phyloP scores from a whole-genome alignment of 306 rosid species.

The Luffa aegyptiaca region DNA sequence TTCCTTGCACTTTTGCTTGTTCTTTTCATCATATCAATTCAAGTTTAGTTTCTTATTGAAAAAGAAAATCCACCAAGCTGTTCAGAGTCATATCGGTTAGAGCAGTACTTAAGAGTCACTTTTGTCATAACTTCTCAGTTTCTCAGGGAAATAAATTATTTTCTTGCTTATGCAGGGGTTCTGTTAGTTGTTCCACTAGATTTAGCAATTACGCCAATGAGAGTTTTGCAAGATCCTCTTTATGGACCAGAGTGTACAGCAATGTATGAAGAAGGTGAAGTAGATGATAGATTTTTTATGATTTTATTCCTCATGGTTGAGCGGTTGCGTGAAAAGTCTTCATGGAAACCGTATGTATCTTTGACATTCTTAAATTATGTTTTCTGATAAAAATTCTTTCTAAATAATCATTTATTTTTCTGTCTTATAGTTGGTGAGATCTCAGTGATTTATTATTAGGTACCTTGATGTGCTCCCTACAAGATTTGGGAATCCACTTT shows the following conservation, averaged over 20 bases:
- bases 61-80: not conserved
- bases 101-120: not conserved
- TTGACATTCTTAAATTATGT: constrained; percentile 9
- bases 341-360: constrained; percentile 90
- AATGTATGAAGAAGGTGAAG: constrained; percentile 87
- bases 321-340: constrained; percentile 64
- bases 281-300: constrained; percentile 83
- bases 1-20: not conserved
- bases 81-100: not conserved
- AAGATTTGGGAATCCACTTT: constrained; percentile 73
- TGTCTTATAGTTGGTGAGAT: constrained; percentile 12
- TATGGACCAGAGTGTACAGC: constrained; percentile 81
- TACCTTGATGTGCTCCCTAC: constrained; percentile 89
- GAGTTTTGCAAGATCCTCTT: constrained; percentile 90
- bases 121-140: not conserved
- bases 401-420: not conserved
- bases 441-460: constrained; percentile 39
- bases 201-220: constrained; percentile 93
- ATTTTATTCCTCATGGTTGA: constrained; percentile 73
- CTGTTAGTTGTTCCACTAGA: constrained; percentile 75
- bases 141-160: constrained; percentile 3
- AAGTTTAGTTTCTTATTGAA: not conserved
- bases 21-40: not conserved
- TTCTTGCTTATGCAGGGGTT: constrained; percentile 38
- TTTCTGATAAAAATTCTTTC: not conserved